phyloP scores from a whole-genome alignment of 2,329 filamentous ascomycete genomes.

The Fusarium hainanense region DNA sequence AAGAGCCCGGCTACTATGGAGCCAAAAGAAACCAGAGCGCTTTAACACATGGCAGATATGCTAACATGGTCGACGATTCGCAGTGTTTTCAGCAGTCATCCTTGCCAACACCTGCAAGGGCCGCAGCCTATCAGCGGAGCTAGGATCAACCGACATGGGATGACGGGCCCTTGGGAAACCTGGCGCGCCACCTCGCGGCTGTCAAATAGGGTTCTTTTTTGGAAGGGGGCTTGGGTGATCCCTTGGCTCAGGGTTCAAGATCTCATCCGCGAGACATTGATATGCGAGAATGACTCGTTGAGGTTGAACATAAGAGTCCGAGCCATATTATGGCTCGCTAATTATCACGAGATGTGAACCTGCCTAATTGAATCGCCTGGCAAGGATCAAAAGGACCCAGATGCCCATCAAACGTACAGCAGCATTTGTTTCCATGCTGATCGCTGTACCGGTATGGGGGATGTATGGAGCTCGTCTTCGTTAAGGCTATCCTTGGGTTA shows the following conservation, averaged over 20 bases:
- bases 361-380: background rate
- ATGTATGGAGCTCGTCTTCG: background rate
- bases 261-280: constrained; percentile 16
- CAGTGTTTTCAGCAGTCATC: constrained; percentile 36
- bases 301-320: background rate
- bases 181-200: constrained; percentile 35
- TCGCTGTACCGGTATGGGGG: constrained; percentile 7
- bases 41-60: constrained; percentile 37
- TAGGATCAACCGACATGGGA: constrained; percentile 36
- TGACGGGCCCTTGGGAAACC: constrained; percentile 29
- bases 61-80: constrained; percentile 31
- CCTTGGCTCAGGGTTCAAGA: constrained; percentile 28
- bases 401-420: constrained; percentile 11
- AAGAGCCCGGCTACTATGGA: constrained; percentile 24
- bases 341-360: background rate
- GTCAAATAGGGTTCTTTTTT: constrained; percentile 30
- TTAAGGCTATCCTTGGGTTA: constrained; percentile 15
- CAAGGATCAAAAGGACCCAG: constrained; percentile 18
- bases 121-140: constrained; percentile 43
- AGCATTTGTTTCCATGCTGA: constrained; percentile 26
- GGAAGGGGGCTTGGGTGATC: constrained; percentile 34
- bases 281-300: background rate
- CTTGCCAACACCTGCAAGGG: constrained; percentile 46
- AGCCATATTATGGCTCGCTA: background rate
- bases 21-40: constrained; percentile 31